Base-by-base conservation (phyloP, 2,329 filamentous ascomycete genomes). In the Xylariaceae sp. region DNA sequence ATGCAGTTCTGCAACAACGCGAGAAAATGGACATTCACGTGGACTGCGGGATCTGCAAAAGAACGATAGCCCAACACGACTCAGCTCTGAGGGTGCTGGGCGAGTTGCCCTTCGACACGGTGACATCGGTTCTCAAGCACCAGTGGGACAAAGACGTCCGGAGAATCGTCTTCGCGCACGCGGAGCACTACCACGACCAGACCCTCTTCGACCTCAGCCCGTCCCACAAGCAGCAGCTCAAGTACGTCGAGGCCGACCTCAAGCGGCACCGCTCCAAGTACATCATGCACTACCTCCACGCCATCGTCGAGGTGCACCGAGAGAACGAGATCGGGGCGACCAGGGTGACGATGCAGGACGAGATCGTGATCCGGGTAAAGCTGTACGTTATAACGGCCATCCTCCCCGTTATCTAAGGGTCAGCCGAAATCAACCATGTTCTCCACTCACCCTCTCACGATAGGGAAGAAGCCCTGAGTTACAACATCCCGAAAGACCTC, bases 71-170 rank as follows among this genome's bases (percentile, higher is more conserved):
- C 14, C 38, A 50, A 9, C 52, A 53, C 26, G 33, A 54, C 30
- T 44, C 50, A 3, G 52, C 53, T 7, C 33, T 51, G 13, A 23
- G 39, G 14, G 43, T 52, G 3, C 46, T 56, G 21, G 53, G 47
- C 2, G 51, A 43, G 7, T 44, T 54, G 1, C 52, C 53, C 12
- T 34, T 54, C 17, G 46, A 51, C n/a, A 50, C 42, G 6, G 48
- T 50, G 7, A 32, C 48, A 33, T 40, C 45, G 7, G 40, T 56
- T 18, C 45, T 56, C 16, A 34, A 40, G 9, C 50, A 54, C 34
- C 53, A 56, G 28, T 56, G 52, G 52, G 46, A 47, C 16, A 56
- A 54, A 30, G 53, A 56, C 21, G 40, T 50, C 33, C 34, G 35
- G 14, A 39, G 50, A 12, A 49, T 56, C 17, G 48, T 44, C 14